Percentiles rank a stretch among this genome's conserved stretches.
phyloP scores from a whole-genome alignment of 2,329 filamentous ascomycete genomes.

The Leptographium lundbergii region DNA sequence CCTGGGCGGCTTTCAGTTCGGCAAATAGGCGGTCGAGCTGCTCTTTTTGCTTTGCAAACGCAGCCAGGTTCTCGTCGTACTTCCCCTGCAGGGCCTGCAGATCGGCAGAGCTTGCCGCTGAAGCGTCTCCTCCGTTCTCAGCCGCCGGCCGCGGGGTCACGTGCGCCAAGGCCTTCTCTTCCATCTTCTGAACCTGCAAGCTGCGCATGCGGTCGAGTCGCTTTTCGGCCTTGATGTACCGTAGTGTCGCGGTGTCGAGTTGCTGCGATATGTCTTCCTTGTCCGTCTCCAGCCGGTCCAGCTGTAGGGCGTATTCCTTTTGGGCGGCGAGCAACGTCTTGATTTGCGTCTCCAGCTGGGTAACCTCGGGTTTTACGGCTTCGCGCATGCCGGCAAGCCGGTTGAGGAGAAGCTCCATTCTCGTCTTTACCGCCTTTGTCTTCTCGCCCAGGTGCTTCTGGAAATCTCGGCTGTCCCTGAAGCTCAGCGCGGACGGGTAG shows the following conservation, averaged over 20 bases:
- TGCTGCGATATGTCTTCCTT: constrained; percentile 79
- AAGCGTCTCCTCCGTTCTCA: constrained; percentile 37
- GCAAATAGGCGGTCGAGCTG: constrained; percentile 69
- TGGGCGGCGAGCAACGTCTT: constrained; percentile 65
- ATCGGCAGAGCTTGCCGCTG: constrained; percentile 38
- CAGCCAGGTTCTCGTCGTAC: constrained; percentile 64
- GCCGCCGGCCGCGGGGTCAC: constrained; percentile 36
- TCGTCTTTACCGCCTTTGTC: constrained; percentile 61
- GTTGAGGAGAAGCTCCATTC: constrained; percentile 56
- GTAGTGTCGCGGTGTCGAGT: constrained; percentile 74
- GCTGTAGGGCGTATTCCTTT: constrained; percentile 65
- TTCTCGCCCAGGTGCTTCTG: constrained; percentile 68
- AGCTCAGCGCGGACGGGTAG: constrained; percentile 46
- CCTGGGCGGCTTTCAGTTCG: constrained; percentile 61
- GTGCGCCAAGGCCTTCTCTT: constrained; percentile 73
- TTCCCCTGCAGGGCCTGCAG: constrained; percentile 59
- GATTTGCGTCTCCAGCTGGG: constrained; percentile 62
- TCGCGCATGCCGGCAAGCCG: constrained; percentile 39
- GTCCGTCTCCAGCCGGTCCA: constrained; percentile 63
- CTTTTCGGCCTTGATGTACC: constrained; percentile 93
- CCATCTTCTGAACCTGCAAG: constrained; percentile 77
- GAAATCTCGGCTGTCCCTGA: constrained; percentile 58
- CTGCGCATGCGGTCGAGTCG: constrained; percentile 85
- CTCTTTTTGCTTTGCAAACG: constrained; percentile 72
- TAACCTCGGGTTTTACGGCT: constrained; percentile 51